Percentiles rank a stretch among this genome's conserved stretches.
Conservation (phyloP, 306 rosid genomes). For the Parietaria judaica region DNA sequence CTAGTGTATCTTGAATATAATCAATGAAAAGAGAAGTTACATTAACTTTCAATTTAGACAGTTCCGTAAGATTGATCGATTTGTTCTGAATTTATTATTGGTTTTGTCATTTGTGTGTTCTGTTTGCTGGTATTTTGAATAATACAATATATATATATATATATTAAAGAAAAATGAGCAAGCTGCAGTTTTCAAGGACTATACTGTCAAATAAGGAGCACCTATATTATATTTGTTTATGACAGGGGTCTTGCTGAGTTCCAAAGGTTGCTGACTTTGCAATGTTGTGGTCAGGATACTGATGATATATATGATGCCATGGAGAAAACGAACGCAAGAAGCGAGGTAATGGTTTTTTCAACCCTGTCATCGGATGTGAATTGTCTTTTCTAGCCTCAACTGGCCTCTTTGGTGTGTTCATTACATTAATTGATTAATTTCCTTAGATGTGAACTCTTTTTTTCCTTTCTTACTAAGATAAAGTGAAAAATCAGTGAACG, state of each 20-base stretch:
- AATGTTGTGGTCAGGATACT: slow-evolving; percentile 95
- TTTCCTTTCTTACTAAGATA: too few relatives aligned
- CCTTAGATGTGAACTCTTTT: too few relatives aligned
- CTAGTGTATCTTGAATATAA: slow-evolving; percentile 1
- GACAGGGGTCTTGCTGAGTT: slow-evolving; percentile 61
- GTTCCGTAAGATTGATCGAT: slow-evolving; percentile 1
- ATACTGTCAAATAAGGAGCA: slow-evolving; percentile 42
- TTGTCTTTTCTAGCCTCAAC: not conserved
- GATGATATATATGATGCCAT: slow-evolving; percentile 78
- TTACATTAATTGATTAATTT: not conserved
- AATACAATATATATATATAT: not conserved
- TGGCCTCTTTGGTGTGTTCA: not conserved
- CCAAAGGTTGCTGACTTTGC: slow-evolving; percentile 75
- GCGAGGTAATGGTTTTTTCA: slow-evolving; percentile 60
- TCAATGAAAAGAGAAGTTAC: not conserved
- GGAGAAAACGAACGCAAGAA: slow-evolving; percentile 75
- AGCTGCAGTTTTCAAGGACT: slow-evolving; percentile 20
- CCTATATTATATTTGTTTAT: slow-evolving; percentile 43
- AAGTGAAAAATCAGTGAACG: too few relatives aligned
- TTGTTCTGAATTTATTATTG: slow-evolving; percentile 2
- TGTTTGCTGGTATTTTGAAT: not conserved
- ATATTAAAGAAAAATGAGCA: not conserved
- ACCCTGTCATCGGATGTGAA: not conserved
- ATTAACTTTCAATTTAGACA: not conserved
- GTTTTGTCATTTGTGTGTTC: slow-evolving; percentile 3